Conservation (phyloP, 78 protist genomes). For the Dictyostelium firmibasis region DNA sequence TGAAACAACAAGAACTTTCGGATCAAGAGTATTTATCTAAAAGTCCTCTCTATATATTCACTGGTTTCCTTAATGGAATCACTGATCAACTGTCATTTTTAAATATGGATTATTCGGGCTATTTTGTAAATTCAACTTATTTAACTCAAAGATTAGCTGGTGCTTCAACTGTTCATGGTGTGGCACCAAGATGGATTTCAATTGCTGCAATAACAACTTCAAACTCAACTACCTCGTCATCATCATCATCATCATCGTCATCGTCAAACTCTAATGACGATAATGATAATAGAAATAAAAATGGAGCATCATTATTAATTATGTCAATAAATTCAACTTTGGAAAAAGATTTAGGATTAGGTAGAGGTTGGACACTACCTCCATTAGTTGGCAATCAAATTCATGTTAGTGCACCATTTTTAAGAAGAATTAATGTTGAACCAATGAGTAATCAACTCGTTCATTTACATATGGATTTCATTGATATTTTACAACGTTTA, state of each 20-base stretch:
- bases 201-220: not conserved
- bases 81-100: not conserved
- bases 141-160: not conserved
- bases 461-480: slow-evolving; percentile 35
- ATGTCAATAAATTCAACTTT: slow-evolving; percentile 52
- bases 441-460: slow-evolving; percentile 20
- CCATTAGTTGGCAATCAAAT: slow-evolving; percentile 66
- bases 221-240: not conserved
- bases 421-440: slow-evolving; percentile 24
- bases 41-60: not conserved
- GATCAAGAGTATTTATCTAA: not conserved
- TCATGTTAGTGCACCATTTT: slow-evolving; percentile 40
- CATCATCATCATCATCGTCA: not conserved
- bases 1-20: not conserved
- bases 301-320: slow-evolving; percentile 13
- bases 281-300: not conserved
- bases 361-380: slow-evolving; percentile 73
- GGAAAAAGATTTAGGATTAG: slow-evolving; percentile 58
- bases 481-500: slow-evolving; percentile 42
- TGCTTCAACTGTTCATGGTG: slow-evolving; percentile 56
- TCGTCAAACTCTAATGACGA: not conserved
- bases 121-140: slow-evolving; percentile 40
- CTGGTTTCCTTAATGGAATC: not conserved
- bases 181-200: slow-evolving; percentile 62
- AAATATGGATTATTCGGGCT: not conserved